phyloP scores from a whole-genome alignment of 2,329 filamentous ascomycete genomes.

The Alternaria ethzedia region DNA sequence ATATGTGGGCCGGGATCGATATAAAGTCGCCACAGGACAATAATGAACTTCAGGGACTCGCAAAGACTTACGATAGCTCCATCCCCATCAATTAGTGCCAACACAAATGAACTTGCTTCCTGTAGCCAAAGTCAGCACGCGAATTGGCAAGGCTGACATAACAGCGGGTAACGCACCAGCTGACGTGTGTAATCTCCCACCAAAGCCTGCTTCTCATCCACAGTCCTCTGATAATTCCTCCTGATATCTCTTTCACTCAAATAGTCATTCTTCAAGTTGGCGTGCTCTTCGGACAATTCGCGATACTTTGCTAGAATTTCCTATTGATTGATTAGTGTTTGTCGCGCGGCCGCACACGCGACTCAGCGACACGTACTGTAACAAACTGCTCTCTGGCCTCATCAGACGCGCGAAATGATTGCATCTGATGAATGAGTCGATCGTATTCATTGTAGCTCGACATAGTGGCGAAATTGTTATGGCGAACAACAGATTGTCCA shows the following conservation, averaged over 20 bases:
- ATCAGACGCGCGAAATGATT: conserved; percentile 44
- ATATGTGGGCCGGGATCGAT: background rate
- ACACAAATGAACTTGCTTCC: conserved; percentile 52
- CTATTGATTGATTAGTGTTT: conserved; percentile 32
- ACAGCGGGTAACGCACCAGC: conserved; percentile 25
- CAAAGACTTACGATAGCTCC: conserved; percentile 52
- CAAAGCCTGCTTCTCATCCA: conserved; percentile 26
- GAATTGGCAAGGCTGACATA: background rate
- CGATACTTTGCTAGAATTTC: conserved; percentile 40
- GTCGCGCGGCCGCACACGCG: conserved; percentile 2
- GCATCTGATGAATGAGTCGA: conserved; percentile 36
- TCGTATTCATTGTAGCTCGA: conserved; percentile 28
- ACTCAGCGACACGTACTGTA: conserved; percentile 24
- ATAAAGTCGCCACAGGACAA: background rate
- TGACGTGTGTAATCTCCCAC: conserved; percentile 30
- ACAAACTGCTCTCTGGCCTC: conserved; percentile 46
- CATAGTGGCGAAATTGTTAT: background rate
- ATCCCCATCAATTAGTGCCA: conserved; percentile 59
- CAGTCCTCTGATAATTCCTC: conserved; percentile 38
- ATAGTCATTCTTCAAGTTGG: conserved; percentile 39
- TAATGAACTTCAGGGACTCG: background rate
- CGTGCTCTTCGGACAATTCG: conserved; percentile 30
- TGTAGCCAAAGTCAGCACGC: conserved; percentile 14
- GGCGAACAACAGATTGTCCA: background rate
- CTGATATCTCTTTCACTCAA: conserved; percentile 40